Evolutionary conservation across 306 rosid genomes (phyloP), one percentile per base, ranked within the genome.

Genomic region (Malus orientalis): DNA sequence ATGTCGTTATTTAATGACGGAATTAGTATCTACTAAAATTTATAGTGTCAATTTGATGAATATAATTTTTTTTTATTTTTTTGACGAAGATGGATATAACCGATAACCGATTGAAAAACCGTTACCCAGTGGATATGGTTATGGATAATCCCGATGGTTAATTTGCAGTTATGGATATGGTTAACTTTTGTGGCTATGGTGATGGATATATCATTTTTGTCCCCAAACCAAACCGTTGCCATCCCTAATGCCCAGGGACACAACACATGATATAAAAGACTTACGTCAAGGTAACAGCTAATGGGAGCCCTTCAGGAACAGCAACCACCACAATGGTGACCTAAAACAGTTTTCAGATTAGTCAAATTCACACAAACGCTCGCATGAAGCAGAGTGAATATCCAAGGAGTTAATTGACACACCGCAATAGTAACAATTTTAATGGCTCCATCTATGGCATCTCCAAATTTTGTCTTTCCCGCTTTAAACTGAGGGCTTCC

Each of bases 321-420:
- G 98, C 98, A 88, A 93, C 97, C 76, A 91, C 98, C 14, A 93
- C 96, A 75, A 93, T 93, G 58, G 98, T 93, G 47, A 93, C 98
- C 98, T 93, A 69, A 68, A 84, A 64, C 40, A 77, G 67, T 80
- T 77, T 69, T 38, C 45, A 40, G n/a, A 58, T 53, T 57, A 76
- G 72, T 54, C 47, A 71, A 69, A 67, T 47, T 74, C 42, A 66
- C 53, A 59, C 55, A 63, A 44, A 11, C 68, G 9, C 36, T 53
- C 53, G 30, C 16, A 59, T 51, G 15, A 32, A 72, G 15, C 25
- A 72, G 2, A 33, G 23, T 63, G 29, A 15, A 59, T 49, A 19
- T 57, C 64, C 16, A 69, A 11, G 12, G 75, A 53, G 25, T 73
- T 45, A 57, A 57, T 68, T 47, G 49, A 76, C 96, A 79, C 93